A percentile compares a stretch with the other conserved stretches of the same genome.
Evolutionary conservation across 768 basidiomycete genomes (phyloP).

Genomic region (Lentinula edodes): DNA sequence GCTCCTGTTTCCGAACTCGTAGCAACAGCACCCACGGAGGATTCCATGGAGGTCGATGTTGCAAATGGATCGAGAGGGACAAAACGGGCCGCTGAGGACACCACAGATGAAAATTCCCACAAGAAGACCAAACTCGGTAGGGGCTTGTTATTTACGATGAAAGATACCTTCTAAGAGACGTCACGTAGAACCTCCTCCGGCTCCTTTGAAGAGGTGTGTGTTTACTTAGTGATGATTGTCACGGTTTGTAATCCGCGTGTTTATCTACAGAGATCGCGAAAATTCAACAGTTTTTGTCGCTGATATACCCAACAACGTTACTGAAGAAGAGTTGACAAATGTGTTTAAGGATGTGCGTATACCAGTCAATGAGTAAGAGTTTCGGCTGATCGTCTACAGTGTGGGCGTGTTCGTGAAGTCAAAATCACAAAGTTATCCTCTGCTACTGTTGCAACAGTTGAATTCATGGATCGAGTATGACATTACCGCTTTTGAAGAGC

Average conservation of each 20-base stretch:
- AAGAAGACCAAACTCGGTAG: constrained; percentile 64
- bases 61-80: constrained; percentile 28
- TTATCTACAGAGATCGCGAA: constrained; percentile 76
- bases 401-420: constrained; percentile 80
- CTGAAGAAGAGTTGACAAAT: constrained; percentile 58
- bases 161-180: constrained; percentile 3
- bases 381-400: constrained; percentile 41
- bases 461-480: constrained; percentile 68
- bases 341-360: constrained; percentile 80
- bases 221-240: neutral
- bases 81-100: constrained; percentile 65
- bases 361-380: neutral
- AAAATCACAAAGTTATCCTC: constrained; percentile 60
- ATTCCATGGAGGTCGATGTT: constrained; percentile 39
- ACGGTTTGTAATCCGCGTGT: neutral
- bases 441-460: constrained; percentile 75
- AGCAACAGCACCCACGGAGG: constrained; percentile 11
- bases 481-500: neutral
- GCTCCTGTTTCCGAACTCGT: constrained; percentile 25
- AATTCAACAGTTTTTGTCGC: constrained; percentile 88
- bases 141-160: constrained; percentile 13
- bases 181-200: constrained; percentile 36
- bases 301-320: constrained; percentile 50
- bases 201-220: constrained; percentile 54
- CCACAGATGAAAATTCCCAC: constrained; percentile 24